Evolutionary conservation across 352 stramenopile genomes (phyloP).

Genomic region (Aphanomyces cochlioides): DNA sequence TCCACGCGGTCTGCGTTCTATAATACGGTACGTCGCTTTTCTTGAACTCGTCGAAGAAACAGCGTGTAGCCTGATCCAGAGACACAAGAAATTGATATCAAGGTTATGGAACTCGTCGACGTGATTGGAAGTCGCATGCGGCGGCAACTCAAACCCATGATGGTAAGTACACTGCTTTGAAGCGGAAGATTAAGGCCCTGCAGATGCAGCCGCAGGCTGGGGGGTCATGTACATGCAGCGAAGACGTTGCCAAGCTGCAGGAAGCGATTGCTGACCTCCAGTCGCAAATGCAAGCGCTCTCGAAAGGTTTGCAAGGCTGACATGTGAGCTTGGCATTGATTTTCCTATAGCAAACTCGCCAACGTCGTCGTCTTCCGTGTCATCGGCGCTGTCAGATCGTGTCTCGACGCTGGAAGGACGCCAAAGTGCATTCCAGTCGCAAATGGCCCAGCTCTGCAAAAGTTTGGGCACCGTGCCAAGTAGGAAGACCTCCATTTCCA

Average conservation of each 20-base stretch:
- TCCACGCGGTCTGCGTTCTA: slow-evolving; percentile 22
- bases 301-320: too few species aligned
- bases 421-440: slow-evolving; percentile 76
- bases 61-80: not conserved
- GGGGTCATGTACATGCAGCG: slow-evolving; percentile 19
- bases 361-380: not conserved
- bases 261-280: slow-evolving; percentile 13
- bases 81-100: slow-evolving; percentile 23
- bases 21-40: not conserved
- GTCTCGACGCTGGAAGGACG: slow-evolving; percentile 73
- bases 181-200: not conserved
- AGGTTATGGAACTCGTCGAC: slow-evolving; percentile 28
- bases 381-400: slow-evolving; percentile 49
- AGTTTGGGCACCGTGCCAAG: slow-evolving; percentile 59
- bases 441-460: slow-evolving; percentile 73
- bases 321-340: too few species aligned
- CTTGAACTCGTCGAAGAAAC: not conserved
- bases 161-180: not conserved
- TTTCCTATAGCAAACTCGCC: not conserved
- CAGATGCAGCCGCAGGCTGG: slow-evolving; percentile 11
- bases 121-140: slow-evolving; percentile 25
- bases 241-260: slow-evolving; percentile 20
- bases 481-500: slow-evolving; percentile 57
- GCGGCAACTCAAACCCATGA: slow-evolving; percentile 26
- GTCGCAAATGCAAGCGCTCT: slow-evolving; percentile 20